A percentile compares a stretch with the other conserved stretches of the same genome.
These are phyloP conservation scores for Pichia deserticola DNA, from an alignment of 805 yeast species.

Conservation along the genomic window DNA sequence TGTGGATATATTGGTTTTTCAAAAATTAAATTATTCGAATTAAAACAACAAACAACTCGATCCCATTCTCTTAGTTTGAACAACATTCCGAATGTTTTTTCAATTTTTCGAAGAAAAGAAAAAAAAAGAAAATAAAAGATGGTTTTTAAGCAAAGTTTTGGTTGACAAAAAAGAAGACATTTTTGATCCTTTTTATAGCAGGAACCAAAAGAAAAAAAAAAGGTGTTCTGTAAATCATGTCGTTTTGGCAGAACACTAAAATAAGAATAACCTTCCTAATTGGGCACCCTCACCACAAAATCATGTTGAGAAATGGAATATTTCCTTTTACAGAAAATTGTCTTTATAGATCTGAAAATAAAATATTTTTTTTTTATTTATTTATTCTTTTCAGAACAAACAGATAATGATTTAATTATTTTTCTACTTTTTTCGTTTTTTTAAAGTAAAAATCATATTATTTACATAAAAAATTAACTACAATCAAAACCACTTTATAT, in stretches of 20 bases:
- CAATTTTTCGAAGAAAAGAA: not conserved
- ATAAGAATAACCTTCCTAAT: too few relatives aligned
- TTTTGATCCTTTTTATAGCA: not conserved
- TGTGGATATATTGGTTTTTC: not conserved
- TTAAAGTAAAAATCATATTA: too few relatives aligned
- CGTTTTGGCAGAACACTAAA: not conserved
- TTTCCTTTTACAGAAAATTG: too few relatives aligned
- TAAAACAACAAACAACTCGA: not conserved
- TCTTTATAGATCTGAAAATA: too few relatives aligned
- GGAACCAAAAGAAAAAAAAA: not conserved
- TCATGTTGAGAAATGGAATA: too few relatives aligned
- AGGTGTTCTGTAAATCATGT: not conserved
- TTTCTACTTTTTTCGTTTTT: not conserved
- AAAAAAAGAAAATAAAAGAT: not conserved
- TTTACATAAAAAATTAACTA: not conserved
- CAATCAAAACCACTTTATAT: not conserved
- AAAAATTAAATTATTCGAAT: not conserved
- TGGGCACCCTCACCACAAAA: too few relatives aligned
- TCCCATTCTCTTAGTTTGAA: conserved; percentile 1
- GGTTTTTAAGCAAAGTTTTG: too few relatives aligned
- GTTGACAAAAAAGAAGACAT: too few relatives aligned
- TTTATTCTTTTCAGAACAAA: too few relatives aligned
- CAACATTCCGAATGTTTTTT: not conserved
- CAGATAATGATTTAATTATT: too few relatives aligned
- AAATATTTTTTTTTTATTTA: too few relatives aligned